These are phyloP conservation scores for Solanum hybrid DNA, from an alignment of 305 asterid genomes.

Conservation along the genomic window DNA sequence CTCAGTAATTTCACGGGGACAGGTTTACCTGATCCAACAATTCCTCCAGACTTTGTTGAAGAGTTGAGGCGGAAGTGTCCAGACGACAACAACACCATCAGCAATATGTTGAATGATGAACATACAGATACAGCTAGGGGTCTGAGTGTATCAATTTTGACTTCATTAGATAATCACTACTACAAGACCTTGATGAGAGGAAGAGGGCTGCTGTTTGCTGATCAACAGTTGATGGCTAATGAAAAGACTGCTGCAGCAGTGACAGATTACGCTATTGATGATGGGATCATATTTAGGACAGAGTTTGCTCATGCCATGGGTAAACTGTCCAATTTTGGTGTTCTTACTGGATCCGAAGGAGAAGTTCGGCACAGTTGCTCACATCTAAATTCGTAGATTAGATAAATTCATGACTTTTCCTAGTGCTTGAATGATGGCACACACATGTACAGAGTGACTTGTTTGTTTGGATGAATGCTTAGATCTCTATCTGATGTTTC, in stretches of 20 bases:
- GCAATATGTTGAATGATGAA: background rate
- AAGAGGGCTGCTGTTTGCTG: slow-evolving; percentile 23
- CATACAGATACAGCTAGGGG: background rate
- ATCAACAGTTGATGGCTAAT: slow-evolving; percentile 22
- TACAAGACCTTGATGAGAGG: slow-evolving; percentile 12
- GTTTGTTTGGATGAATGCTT: background rate
- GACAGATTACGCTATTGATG: slow-evolving; percentile 17
- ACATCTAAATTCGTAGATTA: too few species aligned
- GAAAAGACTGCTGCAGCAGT: slow-evolving; percentile 18
- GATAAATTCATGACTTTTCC: too few species aligned
- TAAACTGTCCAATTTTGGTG: too few species aligned
- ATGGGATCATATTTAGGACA: background rate
- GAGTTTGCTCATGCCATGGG: slow-evolving; percentile 23
- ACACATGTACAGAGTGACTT: background rate
- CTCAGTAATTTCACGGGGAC: background rate
- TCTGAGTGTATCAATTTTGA: background rate
- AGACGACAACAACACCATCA: background rate
- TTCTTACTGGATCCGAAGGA: too few species aligned
- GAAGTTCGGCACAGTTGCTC: too few species aligned
- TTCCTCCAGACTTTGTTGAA: slow-evolving; percentile 7
- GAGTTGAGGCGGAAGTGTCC: slow-evolving; percentile 14
- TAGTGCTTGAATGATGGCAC: background rate
- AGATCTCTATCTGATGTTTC: background rate
- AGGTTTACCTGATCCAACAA: slow-evolving; percentile 2
- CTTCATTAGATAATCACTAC: slow-evolving; percentile 4